These are phyloP conservation scores for Fusarium tanahbumbuense DNA, from an alignment of 2,329 filamentous ascomycete genomes.

Conservation along the genomic window DNA sequence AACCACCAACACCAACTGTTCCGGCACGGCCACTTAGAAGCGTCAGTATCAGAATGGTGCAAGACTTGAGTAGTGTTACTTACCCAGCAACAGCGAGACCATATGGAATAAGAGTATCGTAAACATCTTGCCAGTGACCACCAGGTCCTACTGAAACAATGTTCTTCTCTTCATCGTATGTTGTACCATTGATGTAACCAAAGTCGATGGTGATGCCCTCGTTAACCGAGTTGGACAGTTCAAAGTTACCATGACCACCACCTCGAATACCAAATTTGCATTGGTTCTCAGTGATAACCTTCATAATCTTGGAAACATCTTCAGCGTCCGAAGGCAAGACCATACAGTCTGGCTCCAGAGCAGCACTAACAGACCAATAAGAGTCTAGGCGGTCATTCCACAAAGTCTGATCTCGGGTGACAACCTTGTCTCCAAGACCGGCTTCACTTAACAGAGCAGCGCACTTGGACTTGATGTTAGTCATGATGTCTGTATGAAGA, in stretches of 20 bases:
- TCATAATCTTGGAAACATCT: slow-evolving; percentile 53
- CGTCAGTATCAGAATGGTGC: too few species aligned
- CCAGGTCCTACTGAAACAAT: slow-evolving; percentile 52
- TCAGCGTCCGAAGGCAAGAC: slow-evolving; percentile 49
- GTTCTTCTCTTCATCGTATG: slow-evolving; percentile 46
- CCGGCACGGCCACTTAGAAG: slow-evolving; percentile 48
- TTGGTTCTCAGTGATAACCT: slow-evolving; percentile 46
- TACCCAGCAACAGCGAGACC: slow-evolving; percentile 49
- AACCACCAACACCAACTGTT: slow-evolving; percentile 52
- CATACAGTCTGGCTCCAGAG: slow-evolving; percentile 52
- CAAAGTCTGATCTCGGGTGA: slow-evolving; percentile 43
- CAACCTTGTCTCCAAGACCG: slow-evolving; percentile 47
- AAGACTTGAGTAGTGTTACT: background rate
- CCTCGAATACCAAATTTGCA: slow-evolving; percentile 55
- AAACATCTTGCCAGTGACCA: slow-evolving; percentile 54
- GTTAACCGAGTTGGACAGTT: slow-evolving; percentile 51
- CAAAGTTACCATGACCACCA: slow-evolving; percentile 52
- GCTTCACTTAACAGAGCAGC: slow-evolving; percentile 37
- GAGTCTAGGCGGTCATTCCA: slow-evolving; percentile 49
- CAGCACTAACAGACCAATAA: slow-evolving; percentile 54
- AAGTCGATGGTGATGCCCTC: slow-evolving; percentile 55
- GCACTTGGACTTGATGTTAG: slow-evolving; percentile 43
- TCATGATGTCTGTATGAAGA: background rate
- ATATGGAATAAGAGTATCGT: slow-evolving; percentile 49
- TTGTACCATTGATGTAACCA: slow-evolving; percentile 48